phyloP scores from a whole-genome alignment of 257 asterid species.

The Verbascum thapsus region DNA sequence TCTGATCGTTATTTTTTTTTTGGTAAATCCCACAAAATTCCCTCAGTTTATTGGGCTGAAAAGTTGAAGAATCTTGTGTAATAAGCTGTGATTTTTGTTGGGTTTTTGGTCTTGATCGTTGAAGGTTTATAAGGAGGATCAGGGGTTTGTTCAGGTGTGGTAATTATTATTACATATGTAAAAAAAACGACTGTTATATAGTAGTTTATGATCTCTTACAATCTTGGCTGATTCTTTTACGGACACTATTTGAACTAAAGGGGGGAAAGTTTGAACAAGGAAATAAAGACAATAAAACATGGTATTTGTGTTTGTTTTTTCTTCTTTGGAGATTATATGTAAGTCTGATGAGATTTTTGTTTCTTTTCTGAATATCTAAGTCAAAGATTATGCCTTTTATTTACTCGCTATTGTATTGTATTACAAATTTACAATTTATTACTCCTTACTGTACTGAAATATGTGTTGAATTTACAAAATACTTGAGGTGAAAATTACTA shows the following conservation, averaged over 20 bases:
- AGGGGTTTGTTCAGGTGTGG: slow-evolving; percentile 26
- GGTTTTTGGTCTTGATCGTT: slow-evolving; percentile 22
- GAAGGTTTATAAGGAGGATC: slow-evolving; percentile 18
- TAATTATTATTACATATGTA: not conserved
- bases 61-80: too few relatives aligned
- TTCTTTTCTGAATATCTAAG: too few relatives aligned
- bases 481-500: not conserved
- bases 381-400: not conserved
- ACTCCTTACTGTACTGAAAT: not conserved
- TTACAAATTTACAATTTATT: too few relatives aligned
- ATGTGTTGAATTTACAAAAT: not conserved
- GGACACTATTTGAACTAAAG: not conserved
- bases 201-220: not conserved
- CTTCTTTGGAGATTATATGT: not conserved
- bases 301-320: too few relatives aligned
- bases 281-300: not conserved
- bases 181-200: not conserved
- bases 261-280: not conserved
- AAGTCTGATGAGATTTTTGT: not conserved
- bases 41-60: not conserved
- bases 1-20: not conserved
- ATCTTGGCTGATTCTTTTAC: not conserved
- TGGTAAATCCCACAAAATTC: not conserved
- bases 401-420: not conserved
- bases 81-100: too few relatives aligned